Conservation (phyloP, 306 rosid genomes). For the Cyclanthera cordifolia region DNA sequence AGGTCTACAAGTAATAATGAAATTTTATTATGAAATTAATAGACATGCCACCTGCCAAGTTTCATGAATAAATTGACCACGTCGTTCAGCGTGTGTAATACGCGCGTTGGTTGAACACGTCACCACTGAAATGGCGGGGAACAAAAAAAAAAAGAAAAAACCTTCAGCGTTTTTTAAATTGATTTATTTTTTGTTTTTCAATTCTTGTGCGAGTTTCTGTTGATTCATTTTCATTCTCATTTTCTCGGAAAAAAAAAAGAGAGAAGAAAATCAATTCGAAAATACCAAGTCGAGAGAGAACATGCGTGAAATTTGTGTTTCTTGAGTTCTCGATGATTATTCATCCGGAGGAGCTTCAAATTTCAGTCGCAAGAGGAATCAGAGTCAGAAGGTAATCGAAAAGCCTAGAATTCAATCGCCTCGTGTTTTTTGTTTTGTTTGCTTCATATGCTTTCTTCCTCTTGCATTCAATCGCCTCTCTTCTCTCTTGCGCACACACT, state of each 20-base stretch:
- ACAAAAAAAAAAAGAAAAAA: constrained; percentile 5
- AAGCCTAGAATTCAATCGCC: too few species aligned
- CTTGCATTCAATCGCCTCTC: constrained; percentile 10
- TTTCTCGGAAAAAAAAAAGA: neutral
- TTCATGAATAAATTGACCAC: neutral
- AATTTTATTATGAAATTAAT: too few species aligned
- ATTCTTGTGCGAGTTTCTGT: neutral
- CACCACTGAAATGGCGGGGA: constrained; percentile 15
- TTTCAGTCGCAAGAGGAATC: neutral
- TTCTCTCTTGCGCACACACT: constrained; percentile 13
- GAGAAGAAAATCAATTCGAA: neutral
- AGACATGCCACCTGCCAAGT: neutral
- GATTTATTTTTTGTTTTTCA: neutral
- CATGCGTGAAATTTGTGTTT: constrained; percentile 5
- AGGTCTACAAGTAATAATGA: too few species aligned
- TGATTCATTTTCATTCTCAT: neutral
- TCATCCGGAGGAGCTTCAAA: neutral
- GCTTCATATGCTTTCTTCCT: constrained; percentile 22
- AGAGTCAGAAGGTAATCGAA: too few species aligned
- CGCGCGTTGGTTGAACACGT: neutral
- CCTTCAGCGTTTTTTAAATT: neutral
- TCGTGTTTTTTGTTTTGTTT: constrained; percentile 1
- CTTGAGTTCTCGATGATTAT: constrained; percentile 4
- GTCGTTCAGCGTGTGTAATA: neutral
- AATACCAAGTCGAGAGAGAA: neutral